Evolutionary conservation across 2,329 filamentous ascomycete genomes (phyloP), one percentile per base, ranked within the genome.

Genomic region (Scytalidium lignicola): DNA sequence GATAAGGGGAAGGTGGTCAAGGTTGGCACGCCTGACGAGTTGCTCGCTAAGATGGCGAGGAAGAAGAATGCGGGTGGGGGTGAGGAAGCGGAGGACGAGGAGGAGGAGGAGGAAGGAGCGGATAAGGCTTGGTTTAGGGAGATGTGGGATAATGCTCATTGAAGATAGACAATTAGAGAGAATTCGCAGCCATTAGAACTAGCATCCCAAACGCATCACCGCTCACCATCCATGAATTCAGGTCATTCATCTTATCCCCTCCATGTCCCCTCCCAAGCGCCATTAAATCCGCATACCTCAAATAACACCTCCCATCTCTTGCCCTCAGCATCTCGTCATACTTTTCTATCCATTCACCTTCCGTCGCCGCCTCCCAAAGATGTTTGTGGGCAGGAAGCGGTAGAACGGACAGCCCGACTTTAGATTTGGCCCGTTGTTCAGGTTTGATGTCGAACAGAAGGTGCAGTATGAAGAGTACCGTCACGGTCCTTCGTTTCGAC

Each of bases 161-260:
- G n/a, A n/a, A n/a, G n/a, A n/a, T n/a, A n/a, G n/a, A n/a, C n/a
- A n/a, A n/a, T n/a, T n/a, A n/a, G n/a, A n/a, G n/a, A n/a, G n/a
- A n/a, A n/a, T n/a, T 54, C 39, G 52, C 52, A 54, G 52, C 52
- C 52, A 54, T 54, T 20, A 52, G 18, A 48, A 54, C 52, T 20
- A 54, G 44, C 17, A 54, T 52, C 23, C 52, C 52, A 50, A 52
- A 54, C 29, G 39, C 29, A 52, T 54, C 52, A 48, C 46, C 47
- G 50, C 47, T 50, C 21, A 48, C 29, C 52, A 54, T 54, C 52
- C 52, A 54, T 46, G 52, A 22, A 48, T 54, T 52, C 44, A 54
- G 37, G 28, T 54, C 52, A 44, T 44, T 15, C 13, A 22, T 44
- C n/a, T 54, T 45, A 48, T 48, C 41, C 22, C 48, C 5, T 39